A percentile compares a stretch with the other conserved stretches of the same genome.
These are phyloP conservation scores for Cryptococcus hybrid DNA, from an alignment of 1,284 basidiomycete species.

Conservation along the genomic window DNA sequence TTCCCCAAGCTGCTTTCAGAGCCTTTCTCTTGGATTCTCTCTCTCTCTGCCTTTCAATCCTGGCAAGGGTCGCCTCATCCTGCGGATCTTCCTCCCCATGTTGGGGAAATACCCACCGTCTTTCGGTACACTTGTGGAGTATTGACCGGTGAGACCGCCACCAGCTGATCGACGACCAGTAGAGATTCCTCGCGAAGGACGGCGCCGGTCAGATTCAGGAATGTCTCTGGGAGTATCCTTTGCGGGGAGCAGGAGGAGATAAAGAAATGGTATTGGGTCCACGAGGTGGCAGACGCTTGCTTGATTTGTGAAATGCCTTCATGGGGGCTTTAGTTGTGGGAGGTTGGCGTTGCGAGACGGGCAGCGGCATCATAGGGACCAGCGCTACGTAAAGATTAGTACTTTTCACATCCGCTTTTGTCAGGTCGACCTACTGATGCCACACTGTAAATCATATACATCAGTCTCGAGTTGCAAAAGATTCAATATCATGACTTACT, in stretches of 20 bases:
- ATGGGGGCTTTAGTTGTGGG: conserved; percentile 40
- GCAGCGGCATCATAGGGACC: conserved; percentile 51
- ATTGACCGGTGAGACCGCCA: conserved; percentile 44
- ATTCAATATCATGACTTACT: conserved; percentile 26
- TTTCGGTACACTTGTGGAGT: conserved; percentile 47
- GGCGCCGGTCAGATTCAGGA: not conserved
- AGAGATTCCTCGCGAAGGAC: not conserved
- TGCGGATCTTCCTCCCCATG: conserved; percentile 10
- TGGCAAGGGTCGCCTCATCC: conserved; percentile 34
- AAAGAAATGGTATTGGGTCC: conserved; percentile 24
- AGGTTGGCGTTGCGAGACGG: conserved; percentile 47
- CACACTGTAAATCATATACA: conserved; percentile 32
- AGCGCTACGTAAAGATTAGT: conserved; percentile 10
- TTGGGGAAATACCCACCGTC: conserved; percentile 46
- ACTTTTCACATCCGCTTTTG: not conserved
- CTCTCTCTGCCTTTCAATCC: conserved; percentile 38
- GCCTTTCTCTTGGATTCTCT: conserved; percentile 45
- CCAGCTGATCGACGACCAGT: conserved; percentile 28
- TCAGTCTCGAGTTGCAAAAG: not conserved
- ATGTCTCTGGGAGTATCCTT: conserved; percentile 11
- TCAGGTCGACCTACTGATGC: conserved; percentile 40
- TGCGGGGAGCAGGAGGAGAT: conserved; percentile 16
- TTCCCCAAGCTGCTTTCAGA: conserved; percentile 50
- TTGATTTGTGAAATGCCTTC: conserved; percentile 37
- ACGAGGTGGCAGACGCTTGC: conserved; percentile 7